A percentile compares a stretch with the other conserved stretches of the same genome.
Evolutionary conservation across 768 basidiomycete species (phyloP).

Genomic region (Trichaptum fuscoviolaceum): DNA sequence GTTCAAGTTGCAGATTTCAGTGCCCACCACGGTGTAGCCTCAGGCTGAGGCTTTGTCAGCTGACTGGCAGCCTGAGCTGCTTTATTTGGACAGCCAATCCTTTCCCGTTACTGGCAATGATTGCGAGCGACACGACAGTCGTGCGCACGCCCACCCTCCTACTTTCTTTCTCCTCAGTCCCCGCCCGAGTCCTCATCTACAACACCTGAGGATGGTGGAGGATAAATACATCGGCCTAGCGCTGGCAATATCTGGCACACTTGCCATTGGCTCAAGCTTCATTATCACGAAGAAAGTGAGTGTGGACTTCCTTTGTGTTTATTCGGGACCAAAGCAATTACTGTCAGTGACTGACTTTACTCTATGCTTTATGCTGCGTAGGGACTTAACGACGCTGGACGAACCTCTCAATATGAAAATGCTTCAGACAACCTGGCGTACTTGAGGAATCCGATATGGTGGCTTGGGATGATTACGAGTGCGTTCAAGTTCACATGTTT

Average conservation of each 20-base stretch:
- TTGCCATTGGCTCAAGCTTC: constrained; percentile 92
- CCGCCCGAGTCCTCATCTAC: neutral
- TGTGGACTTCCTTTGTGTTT: neutral
- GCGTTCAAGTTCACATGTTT: constrained; percentile 29
- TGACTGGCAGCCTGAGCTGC: too few relatives aligned
- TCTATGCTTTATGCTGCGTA: constrained; percentile 28
- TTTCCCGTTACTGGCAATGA: neutral
- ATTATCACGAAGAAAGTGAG: constrained; percentile 98
- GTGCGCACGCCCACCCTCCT: neutral
- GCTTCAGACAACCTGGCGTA: constrained; percentile 85
- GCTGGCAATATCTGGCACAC: constrained; percentile 78
- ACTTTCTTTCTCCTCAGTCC: neutral
- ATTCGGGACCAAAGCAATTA: neutral
- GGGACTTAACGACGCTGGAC: constrained; percentile 87
- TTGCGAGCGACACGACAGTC: neutral
- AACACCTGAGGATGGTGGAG: constrained; percentile 52
- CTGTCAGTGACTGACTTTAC: constrained; percentile 3
- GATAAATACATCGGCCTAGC: constrained; percentile 95
- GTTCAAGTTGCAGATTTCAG: too few relatives aligned
- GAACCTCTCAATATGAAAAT: constrained; percentile 40
- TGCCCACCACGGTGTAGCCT: too few relatives aligned
- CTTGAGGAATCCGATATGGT: constrained; percentile 91
- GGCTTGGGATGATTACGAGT: constrained; percentile 93
- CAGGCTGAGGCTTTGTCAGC: neutral
- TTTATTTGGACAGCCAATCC: neutral